Conservation (phyloP, 2,329 filamentous ascomycete species). For the Calycina marina region DNA sequence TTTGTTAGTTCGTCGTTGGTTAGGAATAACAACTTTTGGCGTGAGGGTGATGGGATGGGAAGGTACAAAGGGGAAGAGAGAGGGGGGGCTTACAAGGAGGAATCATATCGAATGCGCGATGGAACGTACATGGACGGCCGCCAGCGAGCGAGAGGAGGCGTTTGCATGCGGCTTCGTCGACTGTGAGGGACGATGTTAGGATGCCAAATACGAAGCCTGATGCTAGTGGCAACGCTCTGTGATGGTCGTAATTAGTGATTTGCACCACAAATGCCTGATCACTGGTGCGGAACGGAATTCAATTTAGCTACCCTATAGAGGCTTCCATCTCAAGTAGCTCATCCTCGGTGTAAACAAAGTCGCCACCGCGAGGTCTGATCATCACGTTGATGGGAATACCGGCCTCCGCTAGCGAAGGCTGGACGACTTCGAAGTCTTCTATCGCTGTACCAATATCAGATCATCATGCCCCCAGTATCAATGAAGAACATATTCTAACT, state of each 20-base stretch:
- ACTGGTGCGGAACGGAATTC: neutral
- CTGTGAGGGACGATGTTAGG: constrained; percentile 18
- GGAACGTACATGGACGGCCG: constrained; percentile 34
- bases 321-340: constrained; percentile 31
- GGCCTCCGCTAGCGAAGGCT: constrained; percentile 11
- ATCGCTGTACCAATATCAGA: neutral
- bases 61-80: too few relatives aligned
- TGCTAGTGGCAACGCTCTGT: constrained; percentile 10
- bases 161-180: constrained; percentile 28
- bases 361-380: constrained; percentile 33
- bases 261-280: neutral
- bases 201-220: constrained; percentile 39
- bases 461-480: neutral
- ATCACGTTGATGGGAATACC: constrained; percentile 33
- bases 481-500: neutral
- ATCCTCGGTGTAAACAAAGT: constrained; percentile 28
- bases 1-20: too few relatives aligned
- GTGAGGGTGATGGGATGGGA: too few relatives aligned
- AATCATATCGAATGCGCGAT: constrained; percentile 35
- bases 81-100: too few relatives aligned
- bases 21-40: too few relatives aligned
- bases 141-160: constrained; percentile 28
- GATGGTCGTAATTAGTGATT: neutral
- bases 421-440: constrained; percentile 6
- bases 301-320: constrained; percentile 22